Percentiles rank a stretch among this genome's conserved stretches.
phyloP scores from a whole-genome alignment of 768 basidiomycete species.

The Daedalea quercina region DNA sequence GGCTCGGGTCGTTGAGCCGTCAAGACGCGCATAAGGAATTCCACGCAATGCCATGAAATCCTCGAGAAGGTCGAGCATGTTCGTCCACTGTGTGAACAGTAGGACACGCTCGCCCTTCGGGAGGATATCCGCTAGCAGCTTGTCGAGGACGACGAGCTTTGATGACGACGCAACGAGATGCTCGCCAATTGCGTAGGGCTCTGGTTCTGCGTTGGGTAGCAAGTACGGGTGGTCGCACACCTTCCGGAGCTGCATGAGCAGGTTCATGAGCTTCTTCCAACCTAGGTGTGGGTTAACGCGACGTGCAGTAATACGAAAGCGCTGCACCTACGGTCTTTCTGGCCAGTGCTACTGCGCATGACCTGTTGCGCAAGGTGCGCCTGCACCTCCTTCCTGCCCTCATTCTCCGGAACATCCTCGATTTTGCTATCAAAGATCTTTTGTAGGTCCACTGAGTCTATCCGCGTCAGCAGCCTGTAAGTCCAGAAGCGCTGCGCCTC shows the following conservation, averaged over 20 bases:
- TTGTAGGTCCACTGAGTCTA: constrained; percentile 41
- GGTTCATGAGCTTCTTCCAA: constrained; percentile 54
- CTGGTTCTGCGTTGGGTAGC: constrained; percentile 41
- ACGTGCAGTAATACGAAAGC: not conserved
- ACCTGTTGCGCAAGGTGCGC: constrained; percentile 33
- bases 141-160: constrained; percentile 53
- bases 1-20: constrained; percentile 47
- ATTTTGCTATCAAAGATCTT: constrained; percentile 35
- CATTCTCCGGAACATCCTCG: constrained; percentile 23
- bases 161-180: constrained; percentile 50
- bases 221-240: constrained; percentile 37
- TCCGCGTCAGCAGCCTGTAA: constrained; percentile 43
- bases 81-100: constrained; percentile 69
- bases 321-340: constrained; percentile 23
- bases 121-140: constrained; percentile 46
- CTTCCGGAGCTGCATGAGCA: constrained; percentile 66
- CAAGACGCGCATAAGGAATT: constrained; percentile 55
- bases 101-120: constrained; percentile 58
- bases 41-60: constrained; percentile 57
- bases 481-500: constrained; percentile 62
- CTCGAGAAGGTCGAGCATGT: constrained; percentile 62
- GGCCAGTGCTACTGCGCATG: constrained; percentile 20
- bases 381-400: constrained; percentile 34
- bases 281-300: constrained; percentile 24
- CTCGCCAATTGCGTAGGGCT: constrained; percentile 44